Conservation (phyloP, 2,329 filamentous ascomycete species). For the Rosellinia necatrix region DNA sequence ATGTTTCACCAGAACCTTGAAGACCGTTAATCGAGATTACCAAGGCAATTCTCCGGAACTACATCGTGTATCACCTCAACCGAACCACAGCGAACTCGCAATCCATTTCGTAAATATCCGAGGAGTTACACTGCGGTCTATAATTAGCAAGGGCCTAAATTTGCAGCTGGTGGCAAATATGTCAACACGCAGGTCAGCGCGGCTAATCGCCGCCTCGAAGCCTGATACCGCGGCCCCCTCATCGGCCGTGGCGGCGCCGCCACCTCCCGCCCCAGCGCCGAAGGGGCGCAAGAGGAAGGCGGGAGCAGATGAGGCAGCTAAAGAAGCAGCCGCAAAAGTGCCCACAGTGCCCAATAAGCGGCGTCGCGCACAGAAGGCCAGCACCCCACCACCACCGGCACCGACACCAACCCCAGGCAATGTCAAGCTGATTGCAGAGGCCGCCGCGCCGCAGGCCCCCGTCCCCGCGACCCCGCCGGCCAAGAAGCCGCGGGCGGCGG, state of each 20-base stretch:
- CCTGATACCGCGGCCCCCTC: constrained; percentile 21
- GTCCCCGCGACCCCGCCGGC: constrained; percentile 33
- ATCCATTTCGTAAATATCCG: background rate
- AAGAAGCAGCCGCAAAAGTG: constrained; percentile 11
- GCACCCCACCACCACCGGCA: constrained; percentile 43
- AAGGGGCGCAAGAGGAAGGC: constrained; percentile 44
- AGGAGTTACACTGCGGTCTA: background rate
- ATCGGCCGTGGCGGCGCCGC: constrained; percentile 29
- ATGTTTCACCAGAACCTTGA: background rate
- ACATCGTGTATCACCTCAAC: constrained; percentile 8
- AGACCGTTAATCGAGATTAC: background rate
- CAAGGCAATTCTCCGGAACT: background rate
- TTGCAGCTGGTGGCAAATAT: constrained; percentile 32
- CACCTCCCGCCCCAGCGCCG: constrained; percentile 32
- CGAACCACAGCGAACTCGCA: background rate
- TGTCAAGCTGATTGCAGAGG: constrained; percentile 47
- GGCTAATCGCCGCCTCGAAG: constrained; percentile 36
- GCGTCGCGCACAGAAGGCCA: constrained; percentile 29
- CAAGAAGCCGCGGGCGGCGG: constrained; percentile 49
- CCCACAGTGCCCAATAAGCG: constrained; percentile 39
- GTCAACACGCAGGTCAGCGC: constrained; percentile 40
- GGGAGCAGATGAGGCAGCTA: constrained; percentile 2
- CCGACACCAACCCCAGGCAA: constrained; percentile 54
- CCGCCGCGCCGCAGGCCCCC: constrained; percentile 26
- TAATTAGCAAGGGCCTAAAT: background rate